Conservation (phyloP, 495 filamentous ascomycete species). For the Aspergillus nanangensis region DNA sequence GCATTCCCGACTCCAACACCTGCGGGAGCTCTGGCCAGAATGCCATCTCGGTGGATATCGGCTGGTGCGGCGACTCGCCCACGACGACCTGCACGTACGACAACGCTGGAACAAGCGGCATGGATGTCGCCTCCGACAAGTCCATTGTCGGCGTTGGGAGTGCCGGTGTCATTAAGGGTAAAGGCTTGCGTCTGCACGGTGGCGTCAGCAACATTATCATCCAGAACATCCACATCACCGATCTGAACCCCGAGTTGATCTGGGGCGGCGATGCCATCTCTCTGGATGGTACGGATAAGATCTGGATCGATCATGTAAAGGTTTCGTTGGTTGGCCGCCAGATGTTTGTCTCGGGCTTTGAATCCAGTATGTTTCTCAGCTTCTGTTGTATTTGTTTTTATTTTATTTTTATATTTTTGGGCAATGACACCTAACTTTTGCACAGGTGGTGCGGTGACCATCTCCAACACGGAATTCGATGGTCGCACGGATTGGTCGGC, state of each 20-base stretch:
- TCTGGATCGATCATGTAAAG: constrained; percentile 47
- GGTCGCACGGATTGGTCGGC: constrained; percentile 32
- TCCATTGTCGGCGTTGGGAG: constrained; percentile 37
- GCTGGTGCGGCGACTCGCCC: constrained; percentile 39
- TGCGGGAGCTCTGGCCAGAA: constrained; percentile 34
- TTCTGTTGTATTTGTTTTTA: background rate
- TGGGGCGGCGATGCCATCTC: constrained; percentile 46
- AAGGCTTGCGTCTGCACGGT: constrained; percentile 36
- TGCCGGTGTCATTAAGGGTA: constrained; percentile 38
- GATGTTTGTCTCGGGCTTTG: constrained; percentile 35
- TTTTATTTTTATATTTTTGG: background rate
- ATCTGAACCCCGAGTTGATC: constrained; percentile 42
- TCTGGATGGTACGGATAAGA: constrained; percentile 29
- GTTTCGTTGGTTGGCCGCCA: constrained; percentile 39
- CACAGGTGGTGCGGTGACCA: constrained; percentile 22
- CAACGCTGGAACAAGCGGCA: constrained; percentile 35
- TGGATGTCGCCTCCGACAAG: constrained; percentile 40
- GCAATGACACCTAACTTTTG: too few species aligned
- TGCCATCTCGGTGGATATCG: constrained; percentile 43
- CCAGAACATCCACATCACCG: constrained; percentile 44
- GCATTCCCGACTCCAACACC: constrained; percentile 33
- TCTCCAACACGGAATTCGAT: constrained; percentile 42
- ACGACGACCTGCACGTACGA: constrained; percentile 21
- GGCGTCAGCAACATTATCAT: constrained; percentile 43
- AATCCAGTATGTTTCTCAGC: constrained; percentile 22